Evolutionary conservation across 805 yeast species (phyloP).

Genomic region (Saccharomyces mikatae): DNA sequence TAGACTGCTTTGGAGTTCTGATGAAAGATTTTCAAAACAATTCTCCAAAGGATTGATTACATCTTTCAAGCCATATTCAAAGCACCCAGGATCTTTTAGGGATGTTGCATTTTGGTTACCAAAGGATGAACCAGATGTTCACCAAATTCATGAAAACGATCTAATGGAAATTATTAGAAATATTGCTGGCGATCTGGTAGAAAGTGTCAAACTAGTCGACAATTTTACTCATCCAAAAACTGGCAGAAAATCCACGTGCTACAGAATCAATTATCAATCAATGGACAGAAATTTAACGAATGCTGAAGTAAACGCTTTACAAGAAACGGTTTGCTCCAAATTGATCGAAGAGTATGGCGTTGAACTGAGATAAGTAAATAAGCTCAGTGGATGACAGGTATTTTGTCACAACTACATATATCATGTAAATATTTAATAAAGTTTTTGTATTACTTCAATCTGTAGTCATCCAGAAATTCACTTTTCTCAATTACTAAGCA

Average conservation of each 20-base stretch:
- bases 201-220: constrained; percentile 72
- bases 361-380: constrained; percentile 40
- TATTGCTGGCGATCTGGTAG: constrained; percentile 81
- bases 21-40: constrained; percentile 68
- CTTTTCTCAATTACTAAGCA: not conserved
- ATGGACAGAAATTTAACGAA: constrained; percentile 90
- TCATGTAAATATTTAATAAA: not conserved
- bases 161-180: constrained; percentile 87
- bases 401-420: not conserved
- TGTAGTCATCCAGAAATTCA: not conserved
- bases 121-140: constrained; percentile 17
- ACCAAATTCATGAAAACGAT: constrained; percentile 70
- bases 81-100: constrained; percentile 77
- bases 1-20: constrained; percentile 82
- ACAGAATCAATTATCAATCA: constrained; percentile 85
- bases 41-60: constrained; percentile 57
- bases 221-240: constrained; percentile 82
- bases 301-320: constrained; percentile 71
- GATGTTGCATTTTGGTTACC: constrained; percentile 93
- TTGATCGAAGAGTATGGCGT: constrained; percentile 47
- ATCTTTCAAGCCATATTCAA: constrained; percentile 80
- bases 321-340: constrained; percentile 53
- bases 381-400: not conserved
- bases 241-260: constrained; percentile 69
- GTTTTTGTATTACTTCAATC: not conserved